A percentile compares a stretch with the other conserved stretches of the same genome.
Conservation (phyloP, 768 basidiomycete genomes). For the Panellus pusillus region DNA sequence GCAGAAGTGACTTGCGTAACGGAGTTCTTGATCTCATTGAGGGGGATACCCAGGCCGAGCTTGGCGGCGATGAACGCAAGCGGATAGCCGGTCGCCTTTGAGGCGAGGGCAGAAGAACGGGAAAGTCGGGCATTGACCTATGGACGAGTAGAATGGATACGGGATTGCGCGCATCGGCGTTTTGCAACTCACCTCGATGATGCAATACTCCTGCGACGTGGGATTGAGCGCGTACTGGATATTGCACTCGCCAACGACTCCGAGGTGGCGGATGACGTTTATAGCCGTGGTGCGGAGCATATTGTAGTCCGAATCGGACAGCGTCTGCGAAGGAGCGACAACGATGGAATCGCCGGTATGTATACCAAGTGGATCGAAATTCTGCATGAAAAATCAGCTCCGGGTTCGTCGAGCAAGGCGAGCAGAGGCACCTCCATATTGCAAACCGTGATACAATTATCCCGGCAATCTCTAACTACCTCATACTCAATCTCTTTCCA, state of each 20-base stretch:
- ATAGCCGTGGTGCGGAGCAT: conserved; percentile 98
- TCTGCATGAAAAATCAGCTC: conserved; percentile 48
- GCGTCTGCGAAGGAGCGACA: conserved; percentile 94
- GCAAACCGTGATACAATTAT: conserved; percentile 99
- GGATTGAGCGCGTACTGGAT: conserved; percentile 99
- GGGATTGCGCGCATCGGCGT: too few relatives aligned
- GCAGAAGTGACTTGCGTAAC: conserved; percentile 96
- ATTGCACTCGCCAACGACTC: conserved; percentile 97
- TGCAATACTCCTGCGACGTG: conserved; percentile 93
- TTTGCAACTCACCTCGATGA: conserved; percentile 72
- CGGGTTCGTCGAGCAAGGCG: not conserved
- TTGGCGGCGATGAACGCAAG: conserved; percentile 98
- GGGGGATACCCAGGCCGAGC: conserved; percentile 92
- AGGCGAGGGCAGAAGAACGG: conserved; percentile 95
- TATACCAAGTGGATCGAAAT: conserved; percentile 98
- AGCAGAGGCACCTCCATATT: conserved; percentile 93
- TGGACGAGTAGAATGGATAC: not conserved
- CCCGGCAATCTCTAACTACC: conserved; percentile 94
- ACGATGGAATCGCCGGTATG: conserved; percentile 99
- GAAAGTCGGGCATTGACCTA: conserved; percentile 96
- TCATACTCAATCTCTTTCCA: conserved; percentile 99
- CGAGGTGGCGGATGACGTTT: conserved; percentile 98
- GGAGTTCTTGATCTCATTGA: conserved; percentile 97
- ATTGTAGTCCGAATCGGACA: conserved; percentile 99
- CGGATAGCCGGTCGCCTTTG: conserved; percentile 98